A percentile compares a stretch with the other conserved stretches of the same genome.
Conservation (phyloP, 192 early-diverging fungal genomes). For the Gonapodya prolifera region DNA sequence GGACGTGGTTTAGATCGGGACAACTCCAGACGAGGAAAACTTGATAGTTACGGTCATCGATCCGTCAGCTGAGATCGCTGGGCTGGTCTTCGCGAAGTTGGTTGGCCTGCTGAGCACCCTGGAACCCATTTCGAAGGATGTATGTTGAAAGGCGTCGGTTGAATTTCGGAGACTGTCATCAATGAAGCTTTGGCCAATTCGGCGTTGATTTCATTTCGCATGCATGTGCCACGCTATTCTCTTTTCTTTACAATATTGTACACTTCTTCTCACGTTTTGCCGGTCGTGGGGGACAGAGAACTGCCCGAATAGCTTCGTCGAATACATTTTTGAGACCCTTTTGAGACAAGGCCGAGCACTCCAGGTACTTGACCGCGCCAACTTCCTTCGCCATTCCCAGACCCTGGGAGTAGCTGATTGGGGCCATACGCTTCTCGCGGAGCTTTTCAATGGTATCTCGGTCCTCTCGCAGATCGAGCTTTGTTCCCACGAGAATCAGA, state of each 20-base stretch:
- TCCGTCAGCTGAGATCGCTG: not conserved
- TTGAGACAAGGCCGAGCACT: constrained; percentile 96
- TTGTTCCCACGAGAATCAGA: constrained; percentile 88
- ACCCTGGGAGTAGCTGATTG: constrained; percentile 80
- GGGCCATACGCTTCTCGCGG: constrained; percentile 69
- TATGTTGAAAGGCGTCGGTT: too few species aligned
- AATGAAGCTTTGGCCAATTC: too few species aligned
- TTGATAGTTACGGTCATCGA: not conserved
- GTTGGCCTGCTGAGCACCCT: not conserved
- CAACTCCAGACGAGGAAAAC: not conserved
- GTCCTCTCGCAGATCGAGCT: constrained; percentile 96
- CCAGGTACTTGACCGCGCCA: constrained; percentile 80
- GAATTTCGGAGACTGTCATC: too few species aligned
- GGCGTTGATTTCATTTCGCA: too few species aligned
- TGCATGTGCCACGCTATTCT: too few species aligned
- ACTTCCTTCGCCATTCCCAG: constrained; percentile 82
- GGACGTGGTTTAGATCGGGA: not conserved
- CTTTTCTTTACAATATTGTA: not conserved
- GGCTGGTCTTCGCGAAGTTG: not conserved
- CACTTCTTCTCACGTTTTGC: not conserved
- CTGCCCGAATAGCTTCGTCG: constrained; percentile 95
- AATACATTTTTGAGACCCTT: constrained; percentile 97
- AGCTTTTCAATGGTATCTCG: constrained; percentile 78
- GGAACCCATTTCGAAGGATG: not conserved
- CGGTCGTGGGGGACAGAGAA: constrained; percentile 34